phyloP scores from a whole-genome alignment of 192 early-diverging fungal species.

The Coemansia sp. region DNA sequence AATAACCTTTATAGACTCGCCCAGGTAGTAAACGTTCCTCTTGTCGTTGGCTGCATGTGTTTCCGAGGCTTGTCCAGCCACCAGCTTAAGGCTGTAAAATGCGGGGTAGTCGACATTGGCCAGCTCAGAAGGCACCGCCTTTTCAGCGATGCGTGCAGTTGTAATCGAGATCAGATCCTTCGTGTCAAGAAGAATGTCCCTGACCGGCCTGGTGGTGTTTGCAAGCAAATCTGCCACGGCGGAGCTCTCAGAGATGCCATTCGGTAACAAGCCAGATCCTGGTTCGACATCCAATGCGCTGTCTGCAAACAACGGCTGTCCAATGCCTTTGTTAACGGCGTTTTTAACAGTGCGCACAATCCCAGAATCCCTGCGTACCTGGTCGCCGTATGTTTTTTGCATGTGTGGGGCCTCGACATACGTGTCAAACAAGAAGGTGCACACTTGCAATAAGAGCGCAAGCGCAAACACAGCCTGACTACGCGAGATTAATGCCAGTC shows the following conservation, averaged over 20 bases:
- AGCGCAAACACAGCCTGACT: conserved; percentile 79
- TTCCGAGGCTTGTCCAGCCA: conserved; percentile 28
- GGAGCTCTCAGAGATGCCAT: not conserved
- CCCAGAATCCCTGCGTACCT: conserved; percentile 81
- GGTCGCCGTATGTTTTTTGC: conserved; percentile 80
- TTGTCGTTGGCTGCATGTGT: not conserved
- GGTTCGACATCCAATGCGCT: not conserved
- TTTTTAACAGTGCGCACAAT: conserved; percentile 60
- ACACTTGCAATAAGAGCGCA: conserved; percentile 79
- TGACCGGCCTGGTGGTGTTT: conserved; percentile 65
- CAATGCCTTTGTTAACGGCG: conserved; percentile 51
- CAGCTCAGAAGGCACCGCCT: conserved; percentile 38
- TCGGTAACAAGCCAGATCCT: not conserved
- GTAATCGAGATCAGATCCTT: conserved; percentile 48
- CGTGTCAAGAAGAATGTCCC: conserved; percentile 61
- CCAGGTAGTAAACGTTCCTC: conserved; percentile 61
- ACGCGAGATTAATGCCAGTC: conserved; percentile 81
- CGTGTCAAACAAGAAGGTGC: conserved; percentile 78
- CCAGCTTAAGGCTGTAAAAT: conserved; percentile 30
- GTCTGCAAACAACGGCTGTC: conserved; percentile 42
- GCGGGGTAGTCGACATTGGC: conserved; percentile 26
- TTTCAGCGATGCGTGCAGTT: conserved; percentile 50
- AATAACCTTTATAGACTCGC: conserved; percentile 68
- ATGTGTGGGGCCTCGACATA: conserved; percentile 94
- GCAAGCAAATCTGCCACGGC: conserved; percentile 49